Percentiles rank a stretch among this genome's conserved stretches.
Conservation (phyloP, 1,139 yeast species). For the Diutina neorugosa region DNA sequence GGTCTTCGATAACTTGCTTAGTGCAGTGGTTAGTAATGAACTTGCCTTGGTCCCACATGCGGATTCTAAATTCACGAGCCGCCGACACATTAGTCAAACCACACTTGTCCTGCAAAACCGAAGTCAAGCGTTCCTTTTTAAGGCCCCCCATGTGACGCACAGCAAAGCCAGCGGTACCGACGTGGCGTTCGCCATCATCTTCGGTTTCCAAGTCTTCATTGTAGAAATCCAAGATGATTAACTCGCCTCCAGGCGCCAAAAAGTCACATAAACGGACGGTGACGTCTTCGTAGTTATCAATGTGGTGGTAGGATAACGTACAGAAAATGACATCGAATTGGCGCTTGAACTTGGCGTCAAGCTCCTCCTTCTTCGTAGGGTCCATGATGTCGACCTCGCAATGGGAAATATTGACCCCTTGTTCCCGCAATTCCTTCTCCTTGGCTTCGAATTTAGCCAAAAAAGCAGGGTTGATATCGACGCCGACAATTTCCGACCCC, state of each 20-base stretch:
- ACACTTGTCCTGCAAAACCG: not conserved
- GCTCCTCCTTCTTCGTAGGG: conserved; percentile 19
- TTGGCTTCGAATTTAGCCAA: conserved; percentile 15
- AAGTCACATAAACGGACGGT: conserved; percentile 21
- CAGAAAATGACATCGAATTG: conserved; percentile 24
- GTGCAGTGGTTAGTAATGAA: not conserved
- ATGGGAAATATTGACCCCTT: not conserved
- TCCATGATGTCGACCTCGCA: not conserved
- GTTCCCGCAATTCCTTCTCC: conserved; percentile 6
- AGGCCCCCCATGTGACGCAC: conserved; percentile 4
- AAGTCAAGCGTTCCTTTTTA: not conserved
- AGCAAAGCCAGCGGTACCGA: not conserved
- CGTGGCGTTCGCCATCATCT: not conserved
- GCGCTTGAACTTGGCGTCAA: conserved; percentile 9
- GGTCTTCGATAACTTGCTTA: not conserved
- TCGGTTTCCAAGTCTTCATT: conserved; percentile 17
- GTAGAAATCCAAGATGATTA: conserved; percentile 26
- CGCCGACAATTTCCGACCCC: conserved; percentile 17
- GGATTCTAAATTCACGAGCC: not conserved
- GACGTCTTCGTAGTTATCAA: conserved; percentile 19
- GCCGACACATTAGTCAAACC: not conserved
- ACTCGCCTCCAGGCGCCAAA: conserved; percentile 21
- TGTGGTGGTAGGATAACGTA: conserved; percentile 30
- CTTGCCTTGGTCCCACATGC: not conserved
- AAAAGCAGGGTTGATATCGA: conserved; percentile 24